These are phyloP conservation scores for Decorospora gaudefroyi DNA, from an alignment of 2,329 filamentous ascomycete genomes.

Conservation along the genomic window DNA sequence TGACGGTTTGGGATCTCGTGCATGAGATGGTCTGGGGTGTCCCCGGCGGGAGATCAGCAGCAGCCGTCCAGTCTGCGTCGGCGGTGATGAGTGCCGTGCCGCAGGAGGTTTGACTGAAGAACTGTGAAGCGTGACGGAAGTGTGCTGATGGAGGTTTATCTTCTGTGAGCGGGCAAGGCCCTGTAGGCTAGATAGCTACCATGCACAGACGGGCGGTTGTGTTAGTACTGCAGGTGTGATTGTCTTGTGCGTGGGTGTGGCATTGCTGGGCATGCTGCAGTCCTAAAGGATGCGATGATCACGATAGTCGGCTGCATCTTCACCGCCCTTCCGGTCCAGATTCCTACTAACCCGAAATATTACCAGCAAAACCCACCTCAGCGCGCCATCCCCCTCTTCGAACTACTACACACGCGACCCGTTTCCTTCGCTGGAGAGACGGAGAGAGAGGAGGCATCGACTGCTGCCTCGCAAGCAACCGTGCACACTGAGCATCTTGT, in stretches of 20 bases:
- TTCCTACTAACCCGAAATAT: constrained; percentile 5
- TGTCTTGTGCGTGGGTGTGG: constrained; percentile 1
- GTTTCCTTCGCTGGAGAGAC: neutral
- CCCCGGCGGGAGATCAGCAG: constrained; percentile 7
- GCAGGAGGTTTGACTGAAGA: neutral
- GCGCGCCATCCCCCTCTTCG: constrained; percentile 8
- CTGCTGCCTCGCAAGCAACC: neutral
- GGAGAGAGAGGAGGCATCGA: neutral
- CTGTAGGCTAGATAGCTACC: no score
- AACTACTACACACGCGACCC: constrained; percentile 7
- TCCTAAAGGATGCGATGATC: no score
- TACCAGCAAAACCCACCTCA: neutral
- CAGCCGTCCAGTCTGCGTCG: no score
- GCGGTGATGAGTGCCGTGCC: neutral
- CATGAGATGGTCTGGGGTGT: constrained; percentile 11
- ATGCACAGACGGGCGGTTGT: no score
- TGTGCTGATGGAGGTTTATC: neutral
- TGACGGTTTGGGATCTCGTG: constrained; percentile 6
- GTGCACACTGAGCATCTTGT: constrained; percentile 8
- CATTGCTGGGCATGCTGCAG: no score
- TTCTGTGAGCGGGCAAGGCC: no score
- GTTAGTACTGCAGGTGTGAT: constrained; percentile 9
- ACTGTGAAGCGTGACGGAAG: neutral
- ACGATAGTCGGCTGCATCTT: constrained; percentile 5
- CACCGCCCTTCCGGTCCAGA: constrained; percentile 16